Evolutionary conservation across 2,329 filamentous ascomycete genomes (phyloP).

Genomic region (Fusarium albidum): DNA sequence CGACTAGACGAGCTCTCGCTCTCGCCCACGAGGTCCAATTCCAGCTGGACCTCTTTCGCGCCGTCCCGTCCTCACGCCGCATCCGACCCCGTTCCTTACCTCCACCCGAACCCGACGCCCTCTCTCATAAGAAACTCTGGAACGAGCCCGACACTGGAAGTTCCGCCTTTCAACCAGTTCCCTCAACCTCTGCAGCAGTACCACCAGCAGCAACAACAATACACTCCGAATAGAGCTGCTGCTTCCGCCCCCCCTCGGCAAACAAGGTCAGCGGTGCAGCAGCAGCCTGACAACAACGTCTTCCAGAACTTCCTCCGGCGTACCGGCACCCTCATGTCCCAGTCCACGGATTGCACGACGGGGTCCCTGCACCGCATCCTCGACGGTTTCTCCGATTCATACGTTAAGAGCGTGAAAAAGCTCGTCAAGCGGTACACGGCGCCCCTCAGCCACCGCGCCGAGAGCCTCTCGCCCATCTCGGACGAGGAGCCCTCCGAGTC

Average conservation of each 20-base stretch:
- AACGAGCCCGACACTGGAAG: constrained; percentile 24
- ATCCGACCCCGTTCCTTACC: constrained; percentile 25
- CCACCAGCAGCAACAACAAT: constrained; percentile 1
- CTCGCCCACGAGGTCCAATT: constrained; percentile 45
- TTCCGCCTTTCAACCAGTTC: constrained; percentile 35
- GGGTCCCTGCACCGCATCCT: constrained; percentile 47
- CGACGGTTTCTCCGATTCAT: constrained; percentile 43
- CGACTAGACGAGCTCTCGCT: constrained; percentile 56
- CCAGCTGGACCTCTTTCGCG: constrained; percentile 24
- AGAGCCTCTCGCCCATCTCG: constrained; percentile 37
- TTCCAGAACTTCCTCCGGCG: constrained; percentile 44
- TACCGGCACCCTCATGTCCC: constrained; percentile 46
- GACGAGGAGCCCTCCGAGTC: constrained; percentile 23
- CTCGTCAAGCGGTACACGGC: constrained; percentile 51
- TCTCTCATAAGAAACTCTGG: constrained; percentile 18
- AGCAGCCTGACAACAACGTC: constrained; percentile 19
- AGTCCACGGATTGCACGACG: constrained; percentile 50
- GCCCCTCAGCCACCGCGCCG: constrained; percentile 32
- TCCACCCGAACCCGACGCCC: constrained; percentile 27
- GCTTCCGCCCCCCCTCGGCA: constrained; percentile 1
- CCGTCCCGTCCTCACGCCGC: constrained; percentile 21
- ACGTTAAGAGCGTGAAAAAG: constrained; percentile 48
- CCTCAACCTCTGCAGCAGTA: constrained; percentile 12
- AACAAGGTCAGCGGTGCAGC: neutral
- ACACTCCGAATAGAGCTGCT: neutral